Evolutionary conservation across 345 rosid species (phyloP), one percentile per base, ranked within the genome.

Genomic region (Cochlearia excelsa): DNA sequence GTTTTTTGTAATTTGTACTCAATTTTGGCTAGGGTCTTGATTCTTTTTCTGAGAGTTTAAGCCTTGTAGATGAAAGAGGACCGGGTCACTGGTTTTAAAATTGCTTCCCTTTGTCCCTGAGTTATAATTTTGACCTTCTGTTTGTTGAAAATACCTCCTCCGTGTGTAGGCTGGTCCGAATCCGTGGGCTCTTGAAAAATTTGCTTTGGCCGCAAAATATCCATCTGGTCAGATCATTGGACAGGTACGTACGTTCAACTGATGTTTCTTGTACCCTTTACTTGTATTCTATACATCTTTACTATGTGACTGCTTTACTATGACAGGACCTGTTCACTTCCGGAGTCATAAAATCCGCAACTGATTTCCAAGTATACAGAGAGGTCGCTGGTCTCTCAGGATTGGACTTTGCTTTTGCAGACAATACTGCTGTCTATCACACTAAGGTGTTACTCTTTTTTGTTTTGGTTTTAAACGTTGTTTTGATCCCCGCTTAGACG

Each of bases 301-400:
- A n/a, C 7, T 51, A 57, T 27, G 29, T 48, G 56, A 46, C 54
- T 57, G 59, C 61, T 57, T 49, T 65, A 74, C 78, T 37, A 43
- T 57, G 37, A 67, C 91, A 93, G 97, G 99, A 93, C 78, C 80
- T 93, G 58, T 93, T 79, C 56, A 52, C 85, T 33, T 80, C 86
- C 63, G 97, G 99, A 60, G 60, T 63, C 63, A 82, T 93, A 56
- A 84, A 86, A 48, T 89, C 97, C 57, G 75, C 90, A 0, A 93
- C 97, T 38, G 97, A 93, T 84, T 93, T 93, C 76, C 91, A 89
- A 84, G 81, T 93, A 47, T 93, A 93, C 82, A 80, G 62, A 70
- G 97, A 89, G 74, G 78, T 85, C 58, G 94, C 89, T 63, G 85
- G 88, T 75, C 95, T 93, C 74, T 89, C 99, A 9, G 99, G 97